Conservation (phyloP, 306 rosid genomes). For the Quercus mongolica region DNA sequence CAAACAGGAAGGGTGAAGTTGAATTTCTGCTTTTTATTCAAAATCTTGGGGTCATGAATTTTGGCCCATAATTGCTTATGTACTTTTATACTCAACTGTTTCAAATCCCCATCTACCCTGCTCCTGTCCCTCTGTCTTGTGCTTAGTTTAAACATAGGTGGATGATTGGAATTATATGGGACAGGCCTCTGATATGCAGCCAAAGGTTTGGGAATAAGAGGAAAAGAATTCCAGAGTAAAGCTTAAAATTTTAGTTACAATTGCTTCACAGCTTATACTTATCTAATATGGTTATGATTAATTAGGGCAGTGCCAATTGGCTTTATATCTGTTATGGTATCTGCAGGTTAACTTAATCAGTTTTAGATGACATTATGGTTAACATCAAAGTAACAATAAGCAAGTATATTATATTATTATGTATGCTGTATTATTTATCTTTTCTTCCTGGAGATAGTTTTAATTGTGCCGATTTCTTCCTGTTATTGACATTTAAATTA, state of each 20-base stretch:
- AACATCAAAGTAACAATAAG: background rate
- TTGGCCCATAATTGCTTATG: background rate
- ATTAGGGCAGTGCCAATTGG: background rate
- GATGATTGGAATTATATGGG: background rate
- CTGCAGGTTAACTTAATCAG: background rate
- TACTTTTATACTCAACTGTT: background rate
- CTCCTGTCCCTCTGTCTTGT: background rate
- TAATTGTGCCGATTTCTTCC: too few relatives aligned
- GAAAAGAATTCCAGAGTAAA: too few relatives aligned
- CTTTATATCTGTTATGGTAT: background rate
- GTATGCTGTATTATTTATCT: too few relatives aligned
- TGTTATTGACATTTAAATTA: background rate
- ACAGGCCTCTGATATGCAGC: background rate
- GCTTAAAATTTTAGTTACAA: background rate
- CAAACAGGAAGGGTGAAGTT: background rate
- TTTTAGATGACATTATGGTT: background rate
- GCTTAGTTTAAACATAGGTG: background rate
- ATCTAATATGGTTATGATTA: background rate
- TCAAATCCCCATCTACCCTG: background rate
- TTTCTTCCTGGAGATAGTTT: too few relatives aligned
- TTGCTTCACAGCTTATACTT: background rate
- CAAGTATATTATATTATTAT: too few relatives aligned
- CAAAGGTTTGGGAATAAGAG: background rate
- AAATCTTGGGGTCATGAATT: background rate
- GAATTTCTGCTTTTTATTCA: background rate